A percentile compares a stretch with the other conserved stretches of the same genome.
phyloP scores from a whole-genome alignment of 331 rosid species.

The Rosa hybrid region DNA sequence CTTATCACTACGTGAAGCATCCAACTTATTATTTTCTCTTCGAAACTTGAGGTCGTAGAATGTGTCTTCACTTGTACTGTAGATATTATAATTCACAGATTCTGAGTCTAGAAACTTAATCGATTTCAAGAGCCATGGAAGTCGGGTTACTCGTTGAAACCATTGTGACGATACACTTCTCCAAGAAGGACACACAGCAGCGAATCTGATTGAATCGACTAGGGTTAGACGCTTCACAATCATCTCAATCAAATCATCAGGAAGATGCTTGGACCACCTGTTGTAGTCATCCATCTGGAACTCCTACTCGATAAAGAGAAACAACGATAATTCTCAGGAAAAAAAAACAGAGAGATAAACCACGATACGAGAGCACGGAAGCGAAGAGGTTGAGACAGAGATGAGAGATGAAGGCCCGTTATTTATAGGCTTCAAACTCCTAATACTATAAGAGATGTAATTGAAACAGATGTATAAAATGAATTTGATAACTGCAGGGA shows the following conservation, averaged over 20 bases:
- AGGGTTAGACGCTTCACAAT: neutral
- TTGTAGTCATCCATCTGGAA: neutral
- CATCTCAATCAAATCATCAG: neutral
- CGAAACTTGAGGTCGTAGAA: neutral
- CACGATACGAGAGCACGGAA: no score
- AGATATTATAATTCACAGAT: neutral
- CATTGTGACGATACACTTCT: neutral
- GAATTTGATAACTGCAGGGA: no score
- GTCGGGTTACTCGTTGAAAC: neutral
- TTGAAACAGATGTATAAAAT: no score
- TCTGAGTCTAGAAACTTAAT: neutral
- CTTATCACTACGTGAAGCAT: neutral
- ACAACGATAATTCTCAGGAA: neutral
- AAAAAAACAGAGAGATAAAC: no score
- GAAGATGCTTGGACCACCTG: neutral
- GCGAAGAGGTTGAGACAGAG: no score
- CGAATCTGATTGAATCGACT: neutral
- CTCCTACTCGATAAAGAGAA: neutral
- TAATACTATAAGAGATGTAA: no score
- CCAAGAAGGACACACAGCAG: neutral
- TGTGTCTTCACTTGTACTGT: neutral
- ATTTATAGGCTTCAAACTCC: no score
- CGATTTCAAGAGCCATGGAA: neutral
- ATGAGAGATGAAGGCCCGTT: no score
- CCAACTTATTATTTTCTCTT: no score